These are phyloP conservation scores for Ogataea pignaliae DNA, from an alignment of 805 yeast genomes.

Conservation along the genomic window DNA sequence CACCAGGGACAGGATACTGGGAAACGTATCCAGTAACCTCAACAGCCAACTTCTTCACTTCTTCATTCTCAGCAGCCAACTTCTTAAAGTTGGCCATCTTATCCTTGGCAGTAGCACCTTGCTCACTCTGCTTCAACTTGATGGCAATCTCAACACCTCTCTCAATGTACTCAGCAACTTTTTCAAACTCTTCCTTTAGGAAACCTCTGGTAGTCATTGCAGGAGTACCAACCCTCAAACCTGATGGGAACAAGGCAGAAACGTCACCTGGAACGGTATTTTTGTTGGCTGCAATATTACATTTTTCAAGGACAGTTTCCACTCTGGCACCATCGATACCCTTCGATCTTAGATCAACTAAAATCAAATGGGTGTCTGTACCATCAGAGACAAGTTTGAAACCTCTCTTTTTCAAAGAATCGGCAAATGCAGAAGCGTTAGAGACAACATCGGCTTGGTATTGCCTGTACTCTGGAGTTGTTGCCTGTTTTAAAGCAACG, in stretches of 20 bases:
- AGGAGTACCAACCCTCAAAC: conserved; percentile 96
- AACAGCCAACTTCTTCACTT: conserved; percentile 54
- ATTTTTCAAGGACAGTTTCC: conserved; percentile 89
- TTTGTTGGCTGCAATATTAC: conserved; percentile 94
- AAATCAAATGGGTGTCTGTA: conserved; percentile 95
- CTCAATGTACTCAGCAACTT: conserved; percentile 78
- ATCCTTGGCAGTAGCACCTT: conserved; percentile 54
- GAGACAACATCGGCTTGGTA: conserved; percentile 85
- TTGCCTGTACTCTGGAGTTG: conserved; percentile 81
- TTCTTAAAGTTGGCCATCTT: conserved; percentile 66
- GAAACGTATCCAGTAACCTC: conserved; percentile 74
- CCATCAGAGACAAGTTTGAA: conserved; percentile 89
- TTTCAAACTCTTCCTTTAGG: conserved; percentile 78
- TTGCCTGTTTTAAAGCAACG: conserved; percentile 92
- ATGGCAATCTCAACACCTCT: conserved; percentile 68
- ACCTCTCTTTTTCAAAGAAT: conserved; percentile 63
- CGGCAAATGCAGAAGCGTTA: conserved; percentile 83
- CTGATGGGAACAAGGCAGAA: conserved; percentile 95
- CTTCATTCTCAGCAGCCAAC: conserved; percentile 59
- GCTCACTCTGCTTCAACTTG: conserved; percentile 52
- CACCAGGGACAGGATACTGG: conserved; percentile 87
- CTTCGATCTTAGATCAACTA: conserved; percentile 83
- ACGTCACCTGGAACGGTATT: conserved; percentile 98
- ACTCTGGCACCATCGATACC: conserved; percentile 96
- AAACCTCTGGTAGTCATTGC: conserved; percentile 98